phyloP scores from a whole-genome alignment of 169 alveolate genomes.

The Babesia bigemina region DNA sequence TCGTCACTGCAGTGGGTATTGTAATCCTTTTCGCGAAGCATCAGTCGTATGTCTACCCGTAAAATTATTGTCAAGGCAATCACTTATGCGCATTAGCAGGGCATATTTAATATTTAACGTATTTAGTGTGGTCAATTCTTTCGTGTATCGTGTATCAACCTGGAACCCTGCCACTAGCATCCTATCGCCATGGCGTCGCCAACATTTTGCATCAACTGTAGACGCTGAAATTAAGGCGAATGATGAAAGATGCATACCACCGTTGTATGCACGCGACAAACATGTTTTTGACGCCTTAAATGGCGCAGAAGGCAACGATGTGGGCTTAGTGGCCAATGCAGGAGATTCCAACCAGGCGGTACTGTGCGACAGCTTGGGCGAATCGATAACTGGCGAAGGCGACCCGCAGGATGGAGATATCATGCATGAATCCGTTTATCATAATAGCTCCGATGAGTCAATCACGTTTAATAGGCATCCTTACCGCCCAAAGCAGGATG shows the following conservation, averaged over 20 bases:
- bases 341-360: not conserved
- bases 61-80: not conserved
- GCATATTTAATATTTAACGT: not conserved
- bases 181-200: slow-evolving; percentile 1
- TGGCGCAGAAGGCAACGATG: no score
- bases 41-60: no score
- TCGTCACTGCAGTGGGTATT: no score
- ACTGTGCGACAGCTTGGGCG: not conserved
- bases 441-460: not conserved
- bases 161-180: not conserved
- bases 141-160: not conserved
- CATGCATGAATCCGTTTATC: not conserved
- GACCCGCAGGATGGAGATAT: not conserved
- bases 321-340: no score
- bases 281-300: not conserved
- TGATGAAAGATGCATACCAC: not conserved
- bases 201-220: not conserved
- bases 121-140: not conserved
- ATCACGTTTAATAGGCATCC: slow-evolving; percentile 1
- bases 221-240: not conserved
- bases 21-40: no score
- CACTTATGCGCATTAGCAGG: slow-evolving; percentile 3
- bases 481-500: not conserved
- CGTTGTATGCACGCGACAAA: not conserved
- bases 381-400: not conserved